Evolutionary conservation across 768 basidiomycete species (phyloP).

Genomic region (Termitomyces sp.): DNA sequence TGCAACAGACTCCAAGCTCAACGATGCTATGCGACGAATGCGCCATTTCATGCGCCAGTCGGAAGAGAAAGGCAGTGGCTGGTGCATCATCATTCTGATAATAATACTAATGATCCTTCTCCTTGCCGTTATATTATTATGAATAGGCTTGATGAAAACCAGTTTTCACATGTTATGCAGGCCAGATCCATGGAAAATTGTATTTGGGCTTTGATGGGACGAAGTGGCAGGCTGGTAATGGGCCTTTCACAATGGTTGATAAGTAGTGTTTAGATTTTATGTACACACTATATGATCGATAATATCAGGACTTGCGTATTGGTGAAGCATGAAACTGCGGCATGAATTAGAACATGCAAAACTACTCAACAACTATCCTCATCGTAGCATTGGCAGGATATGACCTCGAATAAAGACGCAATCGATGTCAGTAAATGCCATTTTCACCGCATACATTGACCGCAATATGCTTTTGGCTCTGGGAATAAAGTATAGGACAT

Average conservation of each 20-base stretch:
- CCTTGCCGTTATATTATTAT: slow-evolving; percentile 75
- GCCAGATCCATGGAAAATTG: background rate
- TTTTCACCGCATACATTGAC: too few relatives aligned
- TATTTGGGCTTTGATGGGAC: background rate
- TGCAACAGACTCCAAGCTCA: slow-evolving; percentile 57
- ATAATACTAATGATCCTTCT: slow-evolving; percentile 74
- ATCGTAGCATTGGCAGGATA: too few relatives aligned
- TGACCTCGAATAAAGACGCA: too few relatives aligned
- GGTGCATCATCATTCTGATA: slow-evolving; percentile 84
- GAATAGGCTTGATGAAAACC: slow-evolving; percentile 1
- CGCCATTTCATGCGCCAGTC: slow-evolving; percentile 80
- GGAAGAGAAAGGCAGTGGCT: slow-evolving; percentile 87
- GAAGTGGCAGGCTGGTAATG: background rate
- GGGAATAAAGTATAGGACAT: too few relatives aligned
- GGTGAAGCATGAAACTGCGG: background rate
- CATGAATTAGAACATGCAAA: background rate
- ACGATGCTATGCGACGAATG: slow-evolving; percentile 60
- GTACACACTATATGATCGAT: background rate
- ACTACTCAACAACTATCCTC: background rate
- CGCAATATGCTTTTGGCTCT: too few relatives aligned
- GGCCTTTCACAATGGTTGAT: background rate
- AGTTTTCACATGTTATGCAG: background rate
- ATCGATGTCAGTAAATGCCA: too few relatives aligned
- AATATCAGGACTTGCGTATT: background rate
- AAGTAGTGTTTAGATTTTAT: background rate